These are phyloP conservation scores for Colletotrichum orbiculare DNA, from an alignment of 2,329 filamentous ascomycete genomes.

Conservation along the genomic window DNA sequence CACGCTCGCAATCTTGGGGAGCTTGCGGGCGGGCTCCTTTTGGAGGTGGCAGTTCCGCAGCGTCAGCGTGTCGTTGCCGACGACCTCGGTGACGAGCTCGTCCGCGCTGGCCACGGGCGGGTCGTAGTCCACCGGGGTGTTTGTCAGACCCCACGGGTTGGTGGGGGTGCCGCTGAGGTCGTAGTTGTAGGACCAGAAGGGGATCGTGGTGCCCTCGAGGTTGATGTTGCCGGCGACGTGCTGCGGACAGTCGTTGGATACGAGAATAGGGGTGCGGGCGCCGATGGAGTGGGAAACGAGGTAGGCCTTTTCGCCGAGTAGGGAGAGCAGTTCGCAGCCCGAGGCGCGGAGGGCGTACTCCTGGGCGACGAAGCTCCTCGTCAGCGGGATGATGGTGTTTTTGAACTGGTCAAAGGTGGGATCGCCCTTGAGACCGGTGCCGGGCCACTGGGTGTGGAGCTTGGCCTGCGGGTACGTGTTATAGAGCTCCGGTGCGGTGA, in stretches of 20 bases:
- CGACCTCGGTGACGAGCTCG: conserved; percentile 31
- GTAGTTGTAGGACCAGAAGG: conserved; percentile 41
- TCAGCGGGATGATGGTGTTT: conserved; percentile 42
- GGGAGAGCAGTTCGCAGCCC: conserved; percentile 43
- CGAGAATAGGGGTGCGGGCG: conserved; percentile 34
- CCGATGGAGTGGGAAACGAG: conserved; percentile 47
- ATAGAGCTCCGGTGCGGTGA: conserved; percentile 45
- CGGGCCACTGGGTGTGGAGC: conserved; percentile 53
- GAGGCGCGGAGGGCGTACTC: conserved; percentile 44
- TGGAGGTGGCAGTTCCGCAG: conserved; percentile 27
- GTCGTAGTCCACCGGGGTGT: conserved; percentile 54
- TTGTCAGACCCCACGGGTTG: conserved; percentile 53
- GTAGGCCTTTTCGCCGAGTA: conserved; percentile 44
- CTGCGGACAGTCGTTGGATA: conserved; percentile 43
- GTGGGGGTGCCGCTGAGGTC: conserved; percentile 20
- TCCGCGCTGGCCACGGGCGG: conserved; percentile 44
- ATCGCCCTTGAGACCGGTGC: conserved; percentile 42
- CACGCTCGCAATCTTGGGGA: conserved; percentile 60
- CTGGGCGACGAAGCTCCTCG: conserved; percentile 42
- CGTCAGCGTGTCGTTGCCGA: conserved; percentile 23
- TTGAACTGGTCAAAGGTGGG: conserved; percentile 45
- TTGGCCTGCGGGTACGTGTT: conserved; percentile 41
- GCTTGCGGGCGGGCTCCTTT: conserved; percentile 45
- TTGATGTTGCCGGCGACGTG: conserved; percentile 43
- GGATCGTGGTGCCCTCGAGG: conserved; percentile 43